Percentiles rank a stretch among this genome's conserved stretches.
Conservation (phyloP, 2,329 filamentous ascomycete species). For the Xylaria sp. region DNA sequence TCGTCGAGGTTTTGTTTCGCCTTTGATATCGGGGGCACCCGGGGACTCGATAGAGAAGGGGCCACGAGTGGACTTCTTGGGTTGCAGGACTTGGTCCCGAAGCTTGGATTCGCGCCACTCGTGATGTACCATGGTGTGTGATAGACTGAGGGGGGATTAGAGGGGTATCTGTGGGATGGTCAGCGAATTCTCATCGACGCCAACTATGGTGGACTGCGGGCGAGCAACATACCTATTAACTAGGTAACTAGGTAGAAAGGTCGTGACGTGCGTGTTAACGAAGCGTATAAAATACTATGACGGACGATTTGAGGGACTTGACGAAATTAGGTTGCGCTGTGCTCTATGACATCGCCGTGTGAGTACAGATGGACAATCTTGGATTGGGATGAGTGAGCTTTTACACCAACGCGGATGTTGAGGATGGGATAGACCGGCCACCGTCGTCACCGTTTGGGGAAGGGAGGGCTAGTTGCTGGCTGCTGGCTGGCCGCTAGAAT, state of each 20-base stretch:
- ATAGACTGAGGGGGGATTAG: constrained; percentile 1
- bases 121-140: constrained; percentile 39
- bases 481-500: background rate
- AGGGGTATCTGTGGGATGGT: constrained; percentile 5
- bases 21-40: constrained; percentile 69
- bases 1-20: constrained; percentile 80
- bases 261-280: background rate
- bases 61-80: constrained; percentile 65
- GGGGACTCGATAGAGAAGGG: constrained; percentile 77
- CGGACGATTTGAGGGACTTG: background rate
- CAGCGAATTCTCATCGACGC: constrained; percentile 8
- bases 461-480: background rate
- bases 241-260: background rate
- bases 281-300: background rate
- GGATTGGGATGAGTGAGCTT: constrained; percentile 20
- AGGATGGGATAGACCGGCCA: constrained; percentile 1
- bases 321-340: constrained; percentile 4
- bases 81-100: constrained; percentile 47
- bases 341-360: constrained; percentile 12
- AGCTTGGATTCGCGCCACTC: constrained; percentile 49
- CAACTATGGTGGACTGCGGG: constrained; percentile 1
- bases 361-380: background rate
- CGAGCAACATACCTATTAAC: constrained; percentile 14
- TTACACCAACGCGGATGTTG: constrained; percentile 14
- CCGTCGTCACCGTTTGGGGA: constrained; percentile 21